These are phyloP conservation scores for Gilbertella persicaria DNA, from an alignment of 371 early-diverging fungal species.

Conservation along the genomic window DNA sequence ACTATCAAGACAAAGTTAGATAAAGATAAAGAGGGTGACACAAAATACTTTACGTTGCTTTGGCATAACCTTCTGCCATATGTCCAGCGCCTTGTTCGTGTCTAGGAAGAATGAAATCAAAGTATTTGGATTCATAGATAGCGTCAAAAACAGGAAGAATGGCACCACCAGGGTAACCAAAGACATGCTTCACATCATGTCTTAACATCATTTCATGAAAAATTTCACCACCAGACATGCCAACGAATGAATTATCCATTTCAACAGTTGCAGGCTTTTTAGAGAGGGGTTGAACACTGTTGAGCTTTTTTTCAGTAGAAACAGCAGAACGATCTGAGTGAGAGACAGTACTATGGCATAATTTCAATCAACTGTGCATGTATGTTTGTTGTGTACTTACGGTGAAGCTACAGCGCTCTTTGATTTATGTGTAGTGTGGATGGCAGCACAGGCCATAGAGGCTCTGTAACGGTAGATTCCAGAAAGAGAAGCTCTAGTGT, in stretches of 20 bases:
- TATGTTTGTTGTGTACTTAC: slow-evolving; percentile 11
- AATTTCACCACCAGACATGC: slow-evolving; percentile 97
- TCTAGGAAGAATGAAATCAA: slow-evolving; percentile 92
- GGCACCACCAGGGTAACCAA: slow-evolving; percentile 98
- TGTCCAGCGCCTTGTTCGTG: slow-evolving; percentile 99
- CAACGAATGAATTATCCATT: slow-evolving; percentile 81
- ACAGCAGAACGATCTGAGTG: slow-evolving; percentile 23
- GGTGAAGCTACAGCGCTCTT: slow-evolving; percentile 22
- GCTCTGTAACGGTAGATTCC: slow-evolving; percentile 16
- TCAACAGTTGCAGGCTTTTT: slow-evolving; percentile 23
- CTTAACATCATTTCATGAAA: slow-evolving; percentile 98
- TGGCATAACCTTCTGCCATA: slow-evolving; percentile 97
- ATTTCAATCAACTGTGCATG: not conserved
- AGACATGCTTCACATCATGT: slow-evolving; percentile 89
- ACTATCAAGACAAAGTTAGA: slow-evolving; percentile 32
- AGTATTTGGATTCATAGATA: slow-evolving; percentile 92
- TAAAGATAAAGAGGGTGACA: not conserved
- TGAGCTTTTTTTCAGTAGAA: slow-evolving; percentile 15
- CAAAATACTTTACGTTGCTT: slow-evolving; percentile 71
- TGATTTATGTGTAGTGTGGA: slow-evolving; percentile 26
- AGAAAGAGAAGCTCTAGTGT: not conserved
- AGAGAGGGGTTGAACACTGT: slow-evolving; percentile 29
- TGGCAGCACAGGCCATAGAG: slow-evolving; percentile 15
- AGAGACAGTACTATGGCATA: slow-evolving; percentile 12
- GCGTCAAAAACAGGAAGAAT: slow-evolving; percentile 97